Base-by-base conservation (phyloP, 371 early-diverging fungal species). In the Mortierella sp. region DNA sequence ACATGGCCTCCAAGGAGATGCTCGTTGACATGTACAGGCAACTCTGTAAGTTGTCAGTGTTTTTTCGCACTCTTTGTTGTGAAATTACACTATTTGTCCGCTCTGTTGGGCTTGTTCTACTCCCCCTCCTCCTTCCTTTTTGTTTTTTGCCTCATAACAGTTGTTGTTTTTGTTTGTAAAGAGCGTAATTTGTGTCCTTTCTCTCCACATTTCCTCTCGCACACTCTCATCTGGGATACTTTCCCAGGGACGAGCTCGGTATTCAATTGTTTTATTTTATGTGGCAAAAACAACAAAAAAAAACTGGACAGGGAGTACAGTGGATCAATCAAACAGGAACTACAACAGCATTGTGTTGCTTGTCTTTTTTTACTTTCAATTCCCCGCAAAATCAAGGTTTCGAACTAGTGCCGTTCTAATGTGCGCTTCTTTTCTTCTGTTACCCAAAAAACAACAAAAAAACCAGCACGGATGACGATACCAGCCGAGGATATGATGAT, bases 401-500 rank as follows among this genome's bases (percentile, higher is more conserved):
- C 43, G 16, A 71, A 37, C 6, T 24, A 64, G 40, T 64, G 61
- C 34, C 19, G 28, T 64, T 19, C 37, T 64, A 64, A 34, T 37
- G 24, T 34, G 11, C 14, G 26, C 57, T 16, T 34, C 37, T 21
- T 64, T 44, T 54, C 3, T 11, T 70, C 11, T 46, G n/a, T 26
- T 43, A 0, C 43, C 67, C 50, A 24, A 8, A 48, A 48, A 59
- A 59, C 14, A 21, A 54, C 24, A 54, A 48, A 59, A 31, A 31
- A 59, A 61, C 28, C 71, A 86, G 86, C 79, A 14, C 69, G 77
- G 11, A 55, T 79, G 72, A 74, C 72, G 1, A 11, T 86, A 16
- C 86, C 82, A 5, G 87, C 87, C 16, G 75, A 83, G 34, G 77
- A 86, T 10, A 86, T 89, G 88, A 14, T 40, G 14, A 88, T 89